Evolutionary conservation across 768 basidiomycete species (phyloP), one percentile per base, ranked within the genome.

Genomic region (Megacollybia marginata): DNA sequence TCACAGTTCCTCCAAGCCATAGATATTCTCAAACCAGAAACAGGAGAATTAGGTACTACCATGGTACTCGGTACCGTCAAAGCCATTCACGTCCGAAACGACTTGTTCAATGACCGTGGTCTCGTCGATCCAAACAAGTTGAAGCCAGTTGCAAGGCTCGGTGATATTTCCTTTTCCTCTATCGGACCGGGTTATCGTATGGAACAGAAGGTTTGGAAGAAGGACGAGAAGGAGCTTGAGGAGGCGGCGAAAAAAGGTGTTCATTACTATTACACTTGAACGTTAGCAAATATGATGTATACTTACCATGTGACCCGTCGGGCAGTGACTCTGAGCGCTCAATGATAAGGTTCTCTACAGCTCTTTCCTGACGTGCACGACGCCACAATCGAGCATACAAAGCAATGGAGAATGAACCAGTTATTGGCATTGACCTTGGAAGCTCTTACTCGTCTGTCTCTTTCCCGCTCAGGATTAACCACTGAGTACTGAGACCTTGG

Each of bases 61-160:
- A 64, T 82, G 15, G 59, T 81, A 32, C 62, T 82, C 38, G 80
- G 80, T 20, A 65, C 66, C 19, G 67, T 84, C 55, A 82, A 79
- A 57, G 71, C 67, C 46, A 71, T 79, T 33, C 83, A 82, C 60
- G 69, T 79, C 48, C 72, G 82, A 31, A 78, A 79, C 49, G 78
- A 79, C 48, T 69, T 79, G 15, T 54, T 82, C 49, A 65, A 65
- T 33, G 63, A 62, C 15, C 62, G 66, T 35, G 71, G 73, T 5
- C 58, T 60, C 9, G 69, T 75, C 31, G 78, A 82, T 57, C 69
- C 74, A 9, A 68, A 58, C 9, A 80, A 75, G 56, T 57, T 80
- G 36, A 69, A 70, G 32, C 62, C 74, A 4, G 61, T 82, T 20
- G 71, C 68, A 2, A 67, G 87, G 42, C 60, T 88, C 50, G 82